Conservation (phyloP, 495 filamentous ascomycete species). For the Lichina pygmaea region DNA sequence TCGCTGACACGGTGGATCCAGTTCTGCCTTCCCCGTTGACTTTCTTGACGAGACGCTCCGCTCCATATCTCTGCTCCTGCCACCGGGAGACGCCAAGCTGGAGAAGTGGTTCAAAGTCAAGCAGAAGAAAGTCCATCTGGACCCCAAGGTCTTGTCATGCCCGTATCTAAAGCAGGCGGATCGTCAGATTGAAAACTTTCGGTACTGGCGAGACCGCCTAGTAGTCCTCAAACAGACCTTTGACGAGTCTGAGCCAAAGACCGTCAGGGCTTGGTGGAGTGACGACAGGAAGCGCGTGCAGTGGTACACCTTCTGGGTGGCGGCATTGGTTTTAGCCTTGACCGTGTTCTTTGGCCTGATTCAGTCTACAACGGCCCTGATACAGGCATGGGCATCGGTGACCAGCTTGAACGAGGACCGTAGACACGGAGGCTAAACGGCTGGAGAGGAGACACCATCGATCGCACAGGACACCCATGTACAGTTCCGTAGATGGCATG, state of each 20-base stretch:
- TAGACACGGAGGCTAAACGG: no score
- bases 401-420: no score
- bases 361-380: slow-evolving; percentile 8
- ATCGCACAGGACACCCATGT: no score
- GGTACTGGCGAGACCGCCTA: slow-evolving; percentile 23
- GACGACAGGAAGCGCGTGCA: slow-evolving; percentile 22
- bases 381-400: neutral
- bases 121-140: slow-evolving; percentile 5
- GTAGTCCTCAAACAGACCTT: slow-evolving; percentile 23
- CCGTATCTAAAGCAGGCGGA: slow-evolving; percentile 10
- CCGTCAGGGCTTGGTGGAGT: slow-evolving; percentile 21
- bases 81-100: neutral
- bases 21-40: neutral
- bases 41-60: neutral
- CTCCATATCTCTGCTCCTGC: neutral
- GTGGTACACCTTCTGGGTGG: slow-evolving; percentile 30
- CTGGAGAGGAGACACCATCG: no score
- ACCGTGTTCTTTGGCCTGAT: slow-evolving; percentile 24
- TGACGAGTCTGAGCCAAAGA: slow-evolving; percentile 21
- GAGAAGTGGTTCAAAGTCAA: neutral
- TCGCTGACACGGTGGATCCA: neutral
- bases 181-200: slow-evolving; percentile 18
- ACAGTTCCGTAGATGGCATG: no score
- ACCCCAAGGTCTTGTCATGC: slow-evolving; percentile 6
- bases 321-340: slow-evolving; percentile 17